phyloP scores from a whole-genome alignment of 2,329 filamentous ascomycete species.

The Aureobasidium sp. region DNA sequence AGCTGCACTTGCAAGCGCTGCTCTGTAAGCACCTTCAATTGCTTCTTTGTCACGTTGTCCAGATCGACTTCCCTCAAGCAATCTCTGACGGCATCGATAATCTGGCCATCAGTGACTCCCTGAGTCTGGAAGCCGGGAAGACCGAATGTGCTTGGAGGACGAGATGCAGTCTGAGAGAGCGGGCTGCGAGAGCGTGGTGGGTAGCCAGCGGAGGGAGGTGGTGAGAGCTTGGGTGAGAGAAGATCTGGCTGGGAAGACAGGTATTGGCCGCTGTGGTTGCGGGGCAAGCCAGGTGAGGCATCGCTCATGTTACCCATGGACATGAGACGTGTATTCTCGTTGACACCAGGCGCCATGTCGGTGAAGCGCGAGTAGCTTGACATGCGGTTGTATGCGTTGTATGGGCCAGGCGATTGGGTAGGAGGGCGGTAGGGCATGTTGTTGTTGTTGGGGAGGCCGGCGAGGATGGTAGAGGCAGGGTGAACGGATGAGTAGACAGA shows the following conservation, averaged over 20 bases:
- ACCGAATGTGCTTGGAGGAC: constrained; percentile 10
- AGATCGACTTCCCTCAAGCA: constrained; percentile 85
- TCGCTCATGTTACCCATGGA: constrained; percentile 34
- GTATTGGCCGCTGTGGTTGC: constrained; percentile 25
- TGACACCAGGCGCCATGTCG: constrained; percentile 31
- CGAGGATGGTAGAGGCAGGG: constrained; percentile 75
- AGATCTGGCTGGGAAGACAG: constrained; percentile 27
- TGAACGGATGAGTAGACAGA: constrained; percentile 91
- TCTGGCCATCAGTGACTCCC: constrained; percentile 69
- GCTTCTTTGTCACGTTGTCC: constrained; percentile 98
- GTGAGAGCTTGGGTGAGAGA: constrained; percentile 28
- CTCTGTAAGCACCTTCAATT: constrained; percentile 75
- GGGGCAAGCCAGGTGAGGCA: constrained; percentile 44
- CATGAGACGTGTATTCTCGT: constrained; percentile 42
- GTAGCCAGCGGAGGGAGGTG: constrained; percentile 16
- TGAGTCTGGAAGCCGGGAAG: constrained; percentile 47
- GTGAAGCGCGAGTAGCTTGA: constrained; percentile 45
- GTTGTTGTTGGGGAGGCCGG: constrained; percentile 51
- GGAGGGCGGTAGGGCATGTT: constrained; percentile 42
- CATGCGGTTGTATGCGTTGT: constrained; percentile 58
- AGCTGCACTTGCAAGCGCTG: constrained; percentile 87
- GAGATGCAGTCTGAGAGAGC: constrained; percentile 8
- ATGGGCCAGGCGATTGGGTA: constrained; percentile 69
- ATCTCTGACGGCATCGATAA: constrained; percentile 73
- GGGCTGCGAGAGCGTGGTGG: constrained; percentile 20